Evolutionary conservation across 768 basidiomycete species (phyloP).

Genomic region (Cystobasidium tubakii): DNA sequence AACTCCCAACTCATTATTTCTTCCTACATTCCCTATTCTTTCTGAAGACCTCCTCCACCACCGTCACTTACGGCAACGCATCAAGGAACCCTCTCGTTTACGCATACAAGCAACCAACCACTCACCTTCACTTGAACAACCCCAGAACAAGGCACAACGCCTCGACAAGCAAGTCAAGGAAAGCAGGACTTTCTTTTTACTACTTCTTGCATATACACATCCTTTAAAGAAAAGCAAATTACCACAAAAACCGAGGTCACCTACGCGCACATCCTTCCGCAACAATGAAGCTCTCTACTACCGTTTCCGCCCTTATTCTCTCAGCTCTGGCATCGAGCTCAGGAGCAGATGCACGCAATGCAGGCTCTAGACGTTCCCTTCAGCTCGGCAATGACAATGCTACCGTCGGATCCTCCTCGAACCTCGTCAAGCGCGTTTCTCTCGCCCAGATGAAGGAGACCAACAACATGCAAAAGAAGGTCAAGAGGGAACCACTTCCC

Average conservation of each 20-base stretch:
- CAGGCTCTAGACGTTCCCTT: neutral
- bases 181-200: neutral
- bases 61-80: neutral
- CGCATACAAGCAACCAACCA: neutral
- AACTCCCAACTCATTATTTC: too few relatives aligned
- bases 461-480: constrained; percentile 2
- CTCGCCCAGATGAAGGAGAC: neutral
- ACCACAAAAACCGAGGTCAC: neutral
- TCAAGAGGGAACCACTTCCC: constrained; percentile 8
- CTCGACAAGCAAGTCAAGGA: neutral
- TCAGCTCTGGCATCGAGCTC: neutral
- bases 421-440: constrained; percentile 7
- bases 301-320: neutral
- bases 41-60: neutral
- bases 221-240: too few relatives aligned
- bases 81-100: neutral
- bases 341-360: neutral
- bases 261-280: neutral
- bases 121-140: neutral
- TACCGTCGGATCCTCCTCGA: neutral
- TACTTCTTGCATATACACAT: neutral
- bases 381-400: neutral
- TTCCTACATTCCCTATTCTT: too few relatives aligned
- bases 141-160: neutral
- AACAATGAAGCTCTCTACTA: neutral